These are phyloP conservation scores for Diaporthe aspalathi DNA, from an alignment of 2,329 filamentous ascomycete genomes.

Conservation along the genomic window DNA sequence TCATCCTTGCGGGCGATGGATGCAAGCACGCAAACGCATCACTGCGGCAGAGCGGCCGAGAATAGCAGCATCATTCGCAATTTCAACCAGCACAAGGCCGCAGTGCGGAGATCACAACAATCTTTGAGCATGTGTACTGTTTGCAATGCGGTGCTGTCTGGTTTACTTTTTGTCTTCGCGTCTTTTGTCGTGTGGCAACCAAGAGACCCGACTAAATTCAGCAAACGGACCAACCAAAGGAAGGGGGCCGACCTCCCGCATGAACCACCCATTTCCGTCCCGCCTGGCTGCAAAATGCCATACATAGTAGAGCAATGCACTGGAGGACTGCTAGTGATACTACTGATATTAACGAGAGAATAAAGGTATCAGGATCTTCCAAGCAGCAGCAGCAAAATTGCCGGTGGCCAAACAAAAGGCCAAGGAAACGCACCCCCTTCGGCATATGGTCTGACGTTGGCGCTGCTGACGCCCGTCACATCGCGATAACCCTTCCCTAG, in stretches of 20 bases:
- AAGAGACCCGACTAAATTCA: not conserved
- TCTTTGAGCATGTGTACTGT: not conserved
- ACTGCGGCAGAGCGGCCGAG: not conserved
- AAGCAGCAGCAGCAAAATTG: not conserved
- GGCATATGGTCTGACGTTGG: conserved; percentile 19
- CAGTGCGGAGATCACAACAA: not conserved
- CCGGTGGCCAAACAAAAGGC: not conserved
- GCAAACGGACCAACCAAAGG: not conserved
- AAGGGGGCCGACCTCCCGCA: not conserved
- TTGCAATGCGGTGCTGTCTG: no score
- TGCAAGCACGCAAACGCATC: not conserved
- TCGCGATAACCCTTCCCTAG: not conserved
- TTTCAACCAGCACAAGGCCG: not conserved
- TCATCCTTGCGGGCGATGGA: not conserved
- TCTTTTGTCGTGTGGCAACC: conserved; percentile 15
- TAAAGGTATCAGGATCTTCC: not conserved
- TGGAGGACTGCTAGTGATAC: not conserved
- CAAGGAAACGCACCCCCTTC: not conserved
- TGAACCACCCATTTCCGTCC: not conserved
- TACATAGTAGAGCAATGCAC: not conserved
- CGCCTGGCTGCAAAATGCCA: conserved; percentile 7
- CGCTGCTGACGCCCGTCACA: conserved; percentile 10
- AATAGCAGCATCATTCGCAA: not conserved
- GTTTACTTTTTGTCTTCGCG: no score
- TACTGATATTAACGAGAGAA: not conserved